Evolutionary conservation across 768 basidiomycete species (phyloP).

Genomic region (Amanita molliuscula): DNA sequence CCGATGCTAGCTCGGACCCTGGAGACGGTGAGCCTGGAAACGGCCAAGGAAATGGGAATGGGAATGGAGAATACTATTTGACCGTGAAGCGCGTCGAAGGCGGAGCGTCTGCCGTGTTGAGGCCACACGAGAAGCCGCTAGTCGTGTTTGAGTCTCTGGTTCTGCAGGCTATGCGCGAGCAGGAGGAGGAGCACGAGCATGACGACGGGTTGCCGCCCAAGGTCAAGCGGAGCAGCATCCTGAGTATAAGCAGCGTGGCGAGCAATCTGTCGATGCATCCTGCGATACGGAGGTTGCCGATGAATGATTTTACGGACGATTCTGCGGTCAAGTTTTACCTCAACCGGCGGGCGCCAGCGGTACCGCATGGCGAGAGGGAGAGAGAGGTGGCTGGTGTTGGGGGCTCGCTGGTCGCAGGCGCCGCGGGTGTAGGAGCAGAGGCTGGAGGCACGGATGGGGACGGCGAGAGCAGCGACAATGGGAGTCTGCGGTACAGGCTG

Average conservation of each 20-base stretch:
- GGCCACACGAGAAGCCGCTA: conserved; percentile 73
- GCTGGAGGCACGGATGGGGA: background rate
- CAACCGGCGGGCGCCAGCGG: conserved; percentile 38
- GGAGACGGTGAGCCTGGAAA: background rate
- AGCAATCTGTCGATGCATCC: conserved; percentile 93
- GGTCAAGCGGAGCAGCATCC: conserved; percentile 88
- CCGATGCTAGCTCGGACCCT: conserved; percentile 18
- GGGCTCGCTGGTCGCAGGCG: background rate
- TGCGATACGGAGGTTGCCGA: conserved; percentile 85
- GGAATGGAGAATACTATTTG: conserved; percentile 65
- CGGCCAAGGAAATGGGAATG: conserved; percentile 10
- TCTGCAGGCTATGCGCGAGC: conserved; percentile 42
- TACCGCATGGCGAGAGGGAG: background rate
- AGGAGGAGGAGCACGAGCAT: conserved; percentile 32
- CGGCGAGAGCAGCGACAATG: background rate
- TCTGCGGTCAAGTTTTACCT: conserved; percentile 95
- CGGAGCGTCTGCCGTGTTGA: conserved; percentile 66
- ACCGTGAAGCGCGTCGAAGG: conserved; percentile 92
- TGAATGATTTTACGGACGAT: conserved; percentile 98
- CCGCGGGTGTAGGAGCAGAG: background rate
- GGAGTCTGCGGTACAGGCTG: background rate
- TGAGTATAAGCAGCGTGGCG: conserved; percentile 88
- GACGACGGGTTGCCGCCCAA: conserved; percentile 34
- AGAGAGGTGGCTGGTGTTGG: background rate
- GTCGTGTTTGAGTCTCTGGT: conserved; percentile 80